phyloP scores from a whole-genome alignment of 306 rosid genomes.

The Prunus kanzakura region DNA sequence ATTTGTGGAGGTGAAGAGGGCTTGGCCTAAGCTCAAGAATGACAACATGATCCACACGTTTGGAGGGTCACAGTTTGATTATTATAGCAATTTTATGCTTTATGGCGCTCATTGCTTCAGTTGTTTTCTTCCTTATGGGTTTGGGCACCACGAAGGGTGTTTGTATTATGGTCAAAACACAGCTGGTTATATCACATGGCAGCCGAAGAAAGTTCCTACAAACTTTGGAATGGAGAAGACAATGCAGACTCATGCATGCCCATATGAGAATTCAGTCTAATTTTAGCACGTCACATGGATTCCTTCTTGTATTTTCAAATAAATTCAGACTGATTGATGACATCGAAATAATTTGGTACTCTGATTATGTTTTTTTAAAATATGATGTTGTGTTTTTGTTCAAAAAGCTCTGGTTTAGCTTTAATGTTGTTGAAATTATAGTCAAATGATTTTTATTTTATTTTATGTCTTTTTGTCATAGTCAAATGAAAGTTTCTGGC shows the following conservation, averaged over 20 bases:
- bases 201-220: not conserved
- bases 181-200: not conserved
- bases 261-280: not conserved
- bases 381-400: too few relatives aligned
- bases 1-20: conserved; percentile 13
- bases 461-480: too few relatives aligned
- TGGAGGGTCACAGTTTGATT: not conserved
- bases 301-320: too few relatives aligned
- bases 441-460: too few relatives aligned
- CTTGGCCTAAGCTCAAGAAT: not conserved
- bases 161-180: not conserved
- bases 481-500: too few relatives aligned
- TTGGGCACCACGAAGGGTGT: not conserved
- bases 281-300: not conserved
- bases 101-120: not conserved
- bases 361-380: too few relatives aligned
- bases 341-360: too few relatives aligned
- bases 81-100: not conserved
- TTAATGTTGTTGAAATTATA: too few relatives aligned
- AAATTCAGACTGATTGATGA: too few relatives aligned
- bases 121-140: not conserved
- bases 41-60: not conserved
- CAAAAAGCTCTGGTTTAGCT: too few relatives aligned
- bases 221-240: not conserved
- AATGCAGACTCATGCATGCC: not conserved